Conservation (phyloP, 495 filamentous ascomycete species). For the Choiromyces venosus region DNA sequence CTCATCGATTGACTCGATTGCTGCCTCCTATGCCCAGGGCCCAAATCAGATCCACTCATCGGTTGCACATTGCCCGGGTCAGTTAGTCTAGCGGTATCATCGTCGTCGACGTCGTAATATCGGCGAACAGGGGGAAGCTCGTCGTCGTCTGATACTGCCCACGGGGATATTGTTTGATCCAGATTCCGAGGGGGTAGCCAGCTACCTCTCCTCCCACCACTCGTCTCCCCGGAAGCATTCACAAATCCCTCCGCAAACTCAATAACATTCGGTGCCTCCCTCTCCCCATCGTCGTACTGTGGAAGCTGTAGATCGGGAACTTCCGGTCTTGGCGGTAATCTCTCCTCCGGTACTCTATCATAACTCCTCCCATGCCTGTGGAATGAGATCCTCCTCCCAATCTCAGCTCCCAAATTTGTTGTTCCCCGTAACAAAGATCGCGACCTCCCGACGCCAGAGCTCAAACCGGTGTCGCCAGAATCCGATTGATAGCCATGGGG, state of each 20-base stretch:
- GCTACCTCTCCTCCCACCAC: conserved; percentile 39
- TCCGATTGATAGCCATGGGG: conserved; percentile 46
- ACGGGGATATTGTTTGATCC: conserved; percentile 30
- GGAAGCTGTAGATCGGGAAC: conserved; percentile 35
- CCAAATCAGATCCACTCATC: conserved; percentile 52
- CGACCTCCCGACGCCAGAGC: conserved; percentile 28
- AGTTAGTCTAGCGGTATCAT: conserved; percentile 62
- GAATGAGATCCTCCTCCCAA: conserved; percentile 43
- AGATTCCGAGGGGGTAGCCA: conserved; percentile 40
- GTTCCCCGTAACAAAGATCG: conserved; percentile 42
- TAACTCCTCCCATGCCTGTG: conserved; percentile 37
- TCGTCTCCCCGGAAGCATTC: conserved; percentile 27
- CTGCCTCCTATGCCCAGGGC: conserved; percentile 40
- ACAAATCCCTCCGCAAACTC: conserved; percentile 34
- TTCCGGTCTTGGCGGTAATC: conserved; percentile 20
- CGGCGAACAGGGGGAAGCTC: conserved; percentile 43
- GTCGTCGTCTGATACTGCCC: conserved; percentile 33
- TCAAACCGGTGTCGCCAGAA: conserved; percentile 8
- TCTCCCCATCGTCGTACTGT: conserved; percentile 20
- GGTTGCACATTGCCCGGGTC: conserved; percentile 57
- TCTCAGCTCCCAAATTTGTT: conserved; percentile 38
- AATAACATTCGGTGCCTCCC: conserved; percentile 24
- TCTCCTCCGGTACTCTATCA: conserved; percentile 31
- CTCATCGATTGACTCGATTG: conserved; percentile 26
- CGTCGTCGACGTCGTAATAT: conserved; percentile 49